Conservation (phyloP, 116 monocot species). For the Phalaenopsis hybrid region DNA sequence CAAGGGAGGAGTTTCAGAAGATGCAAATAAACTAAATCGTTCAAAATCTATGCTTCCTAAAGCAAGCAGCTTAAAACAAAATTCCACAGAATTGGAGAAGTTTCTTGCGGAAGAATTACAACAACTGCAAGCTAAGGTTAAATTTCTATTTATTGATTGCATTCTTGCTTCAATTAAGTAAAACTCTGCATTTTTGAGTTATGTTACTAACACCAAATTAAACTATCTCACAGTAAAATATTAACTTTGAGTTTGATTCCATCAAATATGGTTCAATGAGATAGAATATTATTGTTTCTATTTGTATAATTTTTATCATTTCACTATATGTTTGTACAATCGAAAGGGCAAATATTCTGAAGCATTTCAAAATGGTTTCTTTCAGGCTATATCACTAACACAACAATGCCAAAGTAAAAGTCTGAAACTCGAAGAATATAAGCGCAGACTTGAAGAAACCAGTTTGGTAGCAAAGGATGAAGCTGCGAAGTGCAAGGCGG, state of each 20-base stretch:
- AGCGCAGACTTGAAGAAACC: constrained; percentile 62
- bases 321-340: not conserved
- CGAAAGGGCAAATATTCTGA: not conserved
- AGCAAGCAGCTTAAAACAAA: constrained; percentile 22
- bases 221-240: not conserved
- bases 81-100: constrained; percentile 36
- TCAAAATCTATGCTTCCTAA: constrained; percentile 14
- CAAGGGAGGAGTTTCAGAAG: constrained; percentile 16
- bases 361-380: not conserved
- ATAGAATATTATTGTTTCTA: not conserved
- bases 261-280: not conserved
- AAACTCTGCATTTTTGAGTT: not conserved
- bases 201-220: not conserved
- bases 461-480: constrained; percentile 73
- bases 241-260: not conserved
- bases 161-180: not conserved
- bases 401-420: constrained; percentile 53
- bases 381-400: constrained; percentile 38
- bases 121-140: constrained; percentile 51
- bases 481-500: constrained; percentile 2
- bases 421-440: constrained; percentile 48
- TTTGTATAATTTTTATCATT: not conserved
- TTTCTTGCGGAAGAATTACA: constrained; percentile 51
- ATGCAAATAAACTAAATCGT: constrained; percentile 3
- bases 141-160: constrained; percentile 4